Evolutionary conservation across 371 early-diverging fungal genomes (phyloP).

Genomic region (Mucor mucedo): DNA sequence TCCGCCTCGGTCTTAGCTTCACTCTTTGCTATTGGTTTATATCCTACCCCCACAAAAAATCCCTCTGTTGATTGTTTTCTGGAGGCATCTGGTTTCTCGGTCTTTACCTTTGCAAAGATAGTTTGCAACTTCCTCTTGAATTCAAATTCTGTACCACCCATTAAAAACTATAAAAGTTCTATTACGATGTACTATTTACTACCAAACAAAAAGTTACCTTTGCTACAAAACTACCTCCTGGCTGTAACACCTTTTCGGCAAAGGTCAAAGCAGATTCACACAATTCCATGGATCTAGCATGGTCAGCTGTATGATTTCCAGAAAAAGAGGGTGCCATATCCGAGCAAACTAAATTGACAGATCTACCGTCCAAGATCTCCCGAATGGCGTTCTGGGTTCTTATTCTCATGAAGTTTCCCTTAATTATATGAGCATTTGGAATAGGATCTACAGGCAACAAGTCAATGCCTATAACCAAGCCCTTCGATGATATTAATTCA

Average conservation of each 20-base stretch:
- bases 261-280: constrained; percentile 71
- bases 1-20: not conserved
- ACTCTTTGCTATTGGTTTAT: constrained; percentile 14
- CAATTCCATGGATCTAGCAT: constrained; percentile 64
- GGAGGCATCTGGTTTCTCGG: constrained; percentile 75
- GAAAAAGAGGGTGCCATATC: constrained; percentile 86
- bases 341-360: constrained; percentile 68
- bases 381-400: constrained; percentile 46
- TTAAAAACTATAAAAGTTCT: constrained; percentile 51
- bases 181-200: not conserved
- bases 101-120: constrained; percentile 54
- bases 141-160: constrained; percentile 68
- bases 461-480: constrained; percentile 72
- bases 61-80: constrained; percentile 77
- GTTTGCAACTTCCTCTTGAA: constrained; percentile 49
- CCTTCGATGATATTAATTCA: constrained; percentile 33
- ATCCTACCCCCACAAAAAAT: constrained; percentile 73
- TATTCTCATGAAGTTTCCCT: constrained; percentile 67
- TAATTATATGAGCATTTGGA: constrained; percentile 62
- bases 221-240: constrained; percentile 73
- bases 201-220: constrained; percentile 57
- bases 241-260: constrained; percentile 61
- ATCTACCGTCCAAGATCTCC: constrained; percentile 36
- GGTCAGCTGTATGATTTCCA: constrained; percentile 62
- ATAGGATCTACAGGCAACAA: constrained; percentile 75